Base-by-base conservation (phyloP, 768 basidiomycete genomes). In the Lepiota venenata region DNA sequence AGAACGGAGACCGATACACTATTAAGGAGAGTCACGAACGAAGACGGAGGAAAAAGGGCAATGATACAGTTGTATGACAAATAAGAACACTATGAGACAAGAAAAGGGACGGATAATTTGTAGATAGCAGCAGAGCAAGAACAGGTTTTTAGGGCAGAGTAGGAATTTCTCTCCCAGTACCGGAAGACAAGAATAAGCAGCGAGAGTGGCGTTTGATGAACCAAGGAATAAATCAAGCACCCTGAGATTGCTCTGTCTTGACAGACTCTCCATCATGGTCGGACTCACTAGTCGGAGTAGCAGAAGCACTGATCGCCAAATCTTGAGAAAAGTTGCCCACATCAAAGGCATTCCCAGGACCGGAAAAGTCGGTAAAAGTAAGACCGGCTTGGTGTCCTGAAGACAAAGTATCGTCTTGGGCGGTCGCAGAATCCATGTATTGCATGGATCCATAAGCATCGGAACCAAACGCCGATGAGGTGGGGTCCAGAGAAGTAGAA, bases 341-440 rank as follows among this genome's bases (percentile, higher is more conserved):
- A 66, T 91, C 89, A 61, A 90, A 91, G 15, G 82, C 67, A 56
- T 78, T 80, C 49, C 79, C 78, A 12, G 84, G 70, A 46, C 78
- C 78, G 36, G 84, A 63, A 60, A 80, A 92, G 68, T 92, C 89
- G 52, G 82, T 72, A 67, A 89, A 92, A 35, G 83, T 78, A 60
- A 90, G 74, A 21, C 82, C 82, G 36, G 83, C 70, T 64, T 81
- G 75, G 62, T 87, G 85, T 47, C 81, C 78, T 48, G 74, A 68
- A 56, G 69, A 74, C 56, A 88, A 72, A 38, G 80, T 69, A 59
- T 89, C 87, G 58, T 90, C 87, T 49, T 84, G 82, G 47, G 79
- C 61, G 38, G 80, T 74, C 25, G 84, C 70, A 45, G 86, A 76
- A 68, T 91, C 89, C 83, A 91, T 87, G 68, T 88, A 91, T 39